Percentiles rank a stretch among this genome's conserved stretches.
Evolutionary conservation across 139 green algal species (phyloP).

Genomic region (Chlorella sp.): DNA sequence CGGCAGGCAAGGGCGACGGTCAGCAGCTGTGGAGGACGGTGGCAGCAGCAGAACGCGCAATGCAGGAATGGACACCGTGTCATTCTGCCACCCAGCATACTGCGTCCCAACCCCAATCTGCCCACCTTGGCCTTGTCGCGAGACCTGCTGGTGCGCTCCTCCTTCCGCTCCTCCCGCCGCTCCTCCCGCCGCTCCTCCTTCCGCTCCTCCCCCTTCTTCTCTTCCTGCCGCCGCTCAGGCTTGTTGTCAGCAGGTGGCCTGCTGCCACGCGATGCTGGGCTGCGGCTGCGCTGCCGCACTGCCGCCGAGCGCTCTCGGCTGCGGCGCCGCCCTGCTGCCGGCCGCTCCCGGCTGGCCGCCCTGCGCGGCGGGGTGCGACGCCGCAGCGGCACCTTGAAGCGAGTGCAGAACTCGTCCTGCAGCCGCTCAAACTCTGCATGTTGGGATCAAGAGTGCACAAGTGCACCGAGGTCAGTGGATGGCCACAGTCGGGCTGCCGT

Average conservation of each 20-base stretch:
- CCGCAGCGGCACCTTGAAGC: background rate
- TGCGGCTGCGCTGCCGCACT: background rate
- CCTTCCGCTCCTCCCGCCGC: background rate
- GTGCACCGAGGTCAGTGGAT: background rate
- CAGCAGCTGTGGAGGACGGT: background rate
- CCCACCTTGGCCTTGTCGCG: background rate
- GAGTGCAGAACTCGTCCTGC: conserved; percentile 34
- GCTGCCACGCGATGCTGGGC: background rate
- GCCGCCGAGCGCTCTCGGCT: background rate
- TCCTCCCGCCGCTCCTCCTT: background rate
- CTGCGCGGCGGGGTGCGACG: background rate
- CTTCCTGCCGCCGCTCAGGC: background rate
- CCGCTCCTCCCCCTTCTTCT: background rate
- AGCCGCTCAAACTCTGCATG: conserved; percentile 48
- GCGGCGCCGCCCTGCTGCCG: background rate
- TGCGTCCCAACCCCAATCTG: background rate
- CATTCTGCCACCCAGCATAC: too few species aligned
- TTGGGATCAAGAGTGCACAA: background rate
- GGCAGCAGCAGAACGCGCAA: background rate
- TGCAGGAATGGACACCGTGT: too few species aligned
- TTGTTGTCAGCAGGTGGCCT: background rate
- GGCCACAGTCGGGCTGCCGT: too few species aligned
- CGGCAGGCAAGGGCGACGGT: background rate
- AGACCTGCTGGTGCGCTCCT: too few species aligned
- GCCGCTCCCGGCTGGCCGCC: background rate